A percentile compares a stretch with the other conserved stretches of the same genome.
Conservation (phyloP, 2,329 filamentous ascomycete genomes). For the Paracoccidioides brasiliensis region DNA sequence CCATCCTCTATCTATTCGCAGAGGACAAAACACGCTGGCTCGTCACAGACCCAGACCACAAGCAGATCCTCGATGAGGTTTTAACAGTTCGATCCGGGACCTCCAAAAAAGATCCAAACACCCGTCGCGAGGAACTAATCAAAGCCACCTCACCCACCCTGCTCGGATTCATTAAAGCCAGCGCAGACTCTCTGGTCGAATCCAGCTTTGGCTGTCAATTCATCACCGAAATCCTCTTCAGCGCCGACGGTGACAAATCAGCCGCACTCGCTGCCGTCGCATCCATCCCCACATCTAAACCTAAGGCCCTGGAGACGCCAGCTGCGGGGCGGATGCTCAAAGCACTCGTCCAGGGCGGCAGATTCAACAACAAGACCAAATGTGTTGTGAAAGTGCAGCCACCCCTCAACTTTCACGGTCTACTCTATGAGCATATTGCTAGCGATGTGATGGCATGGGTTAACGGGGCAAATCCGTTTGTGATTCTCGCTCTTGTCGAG, state of each 20-base stretch:
- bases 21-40: slow-evolving; percentile 48
- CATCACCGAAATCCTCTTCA: slow-evolving; percentile 68
- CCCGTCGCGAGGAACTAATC: slow-evolving; percentile 62
- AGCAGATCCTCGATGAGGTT: slow-evolving; percentile 62
- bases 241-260: slow-evolving; percentile 61
- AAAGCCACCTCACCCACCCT: slow-evolving; percentile 61
- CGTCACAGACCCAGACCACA: slow-evolving; percentile 45
- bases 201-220: slow-evolving; percentile 80
- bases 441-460: slow-evolving; percentile 67
- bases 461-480: slow-evolving; percentile 71
- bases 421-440: slow-evolving; percentile 72
- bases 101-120: slow-evolving; percentile 79
- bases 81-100: slow-evolving; percentile 68
- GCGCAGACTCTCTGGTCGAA: slow-evolving; percentile 54
- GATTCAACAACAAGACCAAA: slow-evolving; percentile 64
- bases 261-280: slow-evolving; percentile 57
- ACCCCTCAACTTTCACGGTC: slow-evolving; percentile 63
- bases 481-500: slow-evolving; percentile 70
- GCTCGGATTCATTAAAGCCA: slow-evolving; percentile 57
- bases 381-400: slow-evolving; percentile 59
- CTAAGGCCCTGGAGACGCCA: slow-evolving; percentile 47
- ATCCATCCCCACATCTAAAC: slow-evolving; percentile 29
- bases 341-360: slow-evolving; percentile 76
- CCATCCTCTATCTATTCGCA: slow-evolving; percentile 72
- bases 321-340: slow-evolving; percentile 75